Base-by-base conservation (phyloP, 768 basidiomycete genomes). In the Tylopilus balloui region DNA sequence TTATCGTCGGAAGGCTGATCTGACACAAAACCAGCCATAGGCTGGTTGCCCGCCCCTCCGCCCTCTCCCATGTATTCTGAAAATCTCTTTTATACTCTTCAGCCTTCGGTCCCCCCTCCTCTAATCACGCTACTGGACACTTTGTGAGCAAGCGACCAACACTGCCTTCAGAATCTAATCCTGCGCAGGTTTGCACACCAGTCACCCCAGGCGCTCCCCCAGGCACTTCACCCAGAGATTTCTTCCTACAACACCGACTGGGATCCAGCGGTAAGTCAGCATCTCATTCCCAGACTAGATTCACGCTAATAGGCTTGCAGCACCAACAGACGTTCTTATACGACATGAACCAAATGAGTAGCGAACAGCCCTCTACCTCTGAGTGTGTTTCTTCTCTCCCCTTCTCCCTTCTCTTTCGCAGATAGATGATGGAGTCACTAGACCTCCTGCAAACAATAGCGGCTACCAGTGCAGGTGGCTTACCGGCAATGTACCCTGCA, bases 1-100 rank as follows among this genome's bases (percentile, higher is more conserved):
- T 28, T 27, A 32, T 38, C 35, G 54, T 56, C 57, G 55, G 55
- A 28, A 38, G 32, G 46, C 8, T 40, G 31, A 0, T 31, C 10
- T 7, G 17, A 2, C 34, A 45, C 17, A 51, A 54, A 56, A 40
- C 8, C 19, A 9, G 4, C 3, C 34, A 8, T 4, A 3, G 5
- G 45, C 21, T 28, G 19, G n/a, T 32, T 15, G 1, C 35, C 27
- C 12, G 37, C 27, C 14, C 1, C 15, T 2, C 8, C 4, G 0
- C 6, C 3, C 25, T 31, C 20, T 11, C 9, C 29, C 14, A 57
- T 56, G 54, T 0, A 40, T 12, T 12, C 8, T 0, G 24, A 17
- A 2, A 15, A 11, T 17, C n/a, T 10, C 34, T 17, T 17, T n/a
- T 8, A 32, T 13, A 15, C n/a, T 8, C n/a, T 12, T 8, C 27